Evolutionary conservation across 2,329 filamentous ascomycete genomes (phyloP), one percentile per base, ranked within the genome.

Genomic region (Talaromyces piceae): DNA sequence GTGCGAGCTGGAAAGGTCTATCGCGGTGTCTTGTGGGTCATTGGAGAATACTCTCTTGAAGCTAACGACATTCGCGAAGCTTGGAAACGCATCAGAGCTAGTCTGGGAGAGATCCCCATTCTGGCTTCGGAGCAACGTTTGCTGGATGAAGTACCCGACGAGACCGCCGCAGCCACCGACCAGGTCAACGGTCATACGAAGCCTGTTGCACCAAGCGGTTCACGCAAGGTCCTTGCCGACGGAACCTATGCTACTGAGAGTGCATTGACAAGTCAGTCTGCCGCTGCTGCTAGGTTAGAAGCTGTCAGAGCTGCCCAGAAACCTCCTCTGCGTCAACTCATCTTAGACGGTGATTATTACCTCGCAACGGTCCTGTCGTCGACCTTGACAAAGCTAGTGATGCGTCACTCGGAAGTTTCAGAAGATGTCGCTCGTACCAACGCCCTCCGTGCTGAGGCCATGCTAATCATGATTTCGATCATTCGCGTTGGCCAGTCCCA

Each of bases 381-480:
- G 6, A 96, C 91, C 1, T 80, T 98, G 52, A 95, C 93, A 13
- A 98, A 98, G 74, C 80, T 98, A 50, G 93, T 98, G 47, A 95
- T 98, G 90, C 87, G 93, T 49, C 90, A 97, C 68, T 87, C 89
- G 2, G 91, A 97, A 66, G 91, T 97, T 54, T 96, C 91, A 1
- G 76, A 86, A 22, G 91, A 96, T 61, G 72, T 78, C 41, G 87
- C 88, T 41, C 86, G 93, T 33, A 97, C 91, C 26, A 98, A 98
- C 62, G 91, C 91, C 26, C 80, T 98, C 23, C 86, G 89, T 46
- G 93, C 93, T 3, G 93, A 98, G 71, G 93, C 93, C 41, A 98
- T 98, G 93, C 80, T 98, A 49, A 97, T 98, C 67, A 95, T 97
- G 91, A 95, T 98, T 61, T 97, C 93, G 4, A 94, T 98, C 59